These are phyloP conservation scores for Brassica carinata DNA, from an alignment of 345 rosid genomes.

Conservation along the genomic window DNA sequence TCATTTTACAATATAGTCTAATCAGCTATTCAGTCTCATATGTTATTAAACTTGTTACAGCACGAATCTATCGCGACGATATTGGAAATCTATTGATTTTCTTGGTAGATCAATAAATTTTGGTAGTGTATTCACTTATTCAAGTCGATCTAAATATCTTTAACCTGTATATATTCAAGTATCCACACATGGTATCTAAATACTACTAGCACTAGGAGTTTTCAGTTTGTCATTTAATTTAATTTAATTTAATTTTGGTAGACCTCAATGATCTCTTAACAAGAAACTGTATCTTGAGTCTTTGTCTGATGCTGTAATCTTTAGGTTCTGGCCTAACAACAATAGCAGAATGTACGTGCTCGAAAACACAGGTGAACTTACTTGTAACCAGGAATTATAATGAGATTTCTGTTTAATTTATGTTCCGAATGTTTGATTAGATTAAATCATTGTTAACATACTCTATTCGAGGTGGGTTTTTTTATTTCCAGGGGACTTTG, in stretches of 20 bases:
- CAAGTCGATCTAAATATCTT: neutral
- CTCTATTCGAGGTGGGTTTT: neutral
- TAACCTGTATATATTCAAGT: neutral
- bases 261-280: neutral
- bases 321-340: neutral
- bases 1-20: neutral
- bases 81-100: neutral
- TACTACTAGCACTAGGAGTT: neutral
- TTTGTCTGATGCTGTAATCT: neutral
- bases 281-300: neutral
- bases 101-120: neutral
- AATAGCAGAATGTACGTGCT: constrained; percentile 5
- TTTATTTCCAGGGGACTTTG: neutral
- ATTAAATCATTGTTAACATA: neutral
- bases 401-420: neutral
- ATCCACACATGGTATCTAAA: neutral
- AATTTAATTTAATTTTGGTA: neutral
- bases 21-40: neutral
- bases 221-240: neutral
- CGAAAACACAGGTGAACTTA: neutral
- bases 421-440: neutral
- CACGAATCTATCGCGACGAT: neutral
- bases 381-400: neutral
- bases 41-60: neutral
- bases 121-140: neutral